phyloP scores from a whole-genome alignment of 2,329 filamentous ascomycete genomes.

The Phialemonium atrogriseum region DNA sequence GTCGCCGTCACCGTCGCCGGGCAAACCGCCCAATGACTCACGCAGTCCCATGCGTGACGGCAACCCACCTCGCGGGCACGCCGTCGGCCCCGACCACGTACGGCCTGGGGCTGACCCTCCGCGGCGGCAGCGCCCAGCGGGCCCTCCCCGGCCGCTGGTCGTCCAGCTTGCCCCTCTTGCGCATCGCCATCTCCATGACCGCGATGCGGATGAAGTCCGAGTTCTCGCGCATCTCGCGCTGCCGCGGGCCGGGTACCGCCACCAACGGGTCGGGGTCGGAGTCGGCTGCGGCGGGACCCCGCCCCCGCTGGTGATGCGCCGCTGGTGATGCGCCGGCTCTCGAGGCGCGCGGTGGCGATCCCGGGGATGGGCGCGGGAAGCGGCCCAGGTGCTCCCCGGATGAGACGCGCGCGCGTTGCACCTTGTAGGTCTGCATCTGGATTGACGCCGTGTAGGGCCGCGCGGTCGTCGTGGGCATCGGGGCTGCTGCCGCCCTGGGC shows the following conservation, averaged over 20 bases:
- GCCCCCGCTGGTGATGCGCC: too few relatives aligned
- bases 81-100: conserved; percentile 51
- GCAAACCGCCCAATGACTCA: background rate
- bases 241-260: conserved; percentile 40
- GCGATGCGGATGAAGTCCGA: conserved; percentile 63
- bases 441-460: conserved; percentile 54
- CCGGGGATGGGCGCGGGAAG: conserved; percentile 16
- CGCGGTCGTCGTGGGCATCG: conserved; percentile 17
- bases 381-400: too few relatives aligned
- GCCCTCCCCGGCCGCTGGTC: conserved; percentile 58
- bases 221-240: conserved; percentile 62
- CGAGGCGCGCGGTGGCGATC: conserved; percentile 21
- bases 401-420: conserved; percentile 37
- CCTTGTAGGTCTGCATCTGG: conserved; percentile 64
- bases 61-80: conserved; percentile 51
- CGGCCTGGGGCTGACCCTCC: conserved; percentile 42
- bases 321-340: too few relatives aligned
- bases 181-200: conserved; percentile 67
- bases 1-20: too few relatives aligned
- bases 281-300: too few relatives aligned
- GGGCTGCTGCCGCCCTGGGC: conserved; percentile 15
- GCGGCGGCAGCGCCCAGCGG: conserved; percentile 60
- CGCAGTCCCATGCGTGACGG: conserved; percentile 15
- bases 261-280: too few relatives aligned
- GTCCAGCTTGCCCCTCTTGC: conserved; percentile 56